These are phyloP conservation scores for Auriculariales sp. DNA, from an alignment of 768 basidiomycete species.

Conservation along the genomic window DNA sequence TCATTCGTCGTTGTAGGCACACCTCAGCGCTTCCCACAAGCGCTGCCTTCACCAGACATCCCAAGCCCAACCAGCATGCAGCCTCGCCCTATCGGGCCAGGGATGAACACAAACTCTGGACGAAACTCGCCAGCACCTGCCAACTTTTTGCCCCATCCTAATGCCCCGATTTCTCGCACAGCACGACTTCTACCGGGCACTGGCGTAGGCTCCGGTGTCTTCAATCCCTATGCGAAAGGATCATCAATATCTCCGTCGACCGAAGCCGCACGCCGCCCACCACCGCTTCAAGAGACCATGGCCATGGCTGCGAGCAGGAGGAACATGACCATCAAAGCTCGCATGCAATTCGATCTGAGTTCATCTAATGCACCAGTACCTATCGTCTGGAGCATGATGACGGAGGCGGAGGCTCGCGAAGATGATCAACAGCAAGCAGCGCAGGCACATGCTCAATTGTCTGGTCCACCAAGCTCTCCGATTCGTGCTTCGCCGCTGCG, in stretches of 20 bases:
- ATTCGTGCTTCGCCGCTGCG: not conserved
- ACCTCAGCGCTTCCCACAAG: not conserved
- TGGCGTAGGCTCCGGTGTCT: not conserved
- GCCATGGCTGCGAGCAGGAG: constrained; percentile 14
- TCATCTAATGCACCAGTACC: constrained; percentile 41
- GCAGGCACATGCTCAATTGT: not conserved
- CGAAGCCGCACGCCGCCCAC: too few species aligned
- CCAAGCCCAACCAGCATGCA: not conserved
- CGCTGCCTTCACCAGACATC: not conserved
- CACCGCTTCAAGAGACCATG: constrained; percentile 13
- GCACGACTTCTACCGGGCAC: not conserved
- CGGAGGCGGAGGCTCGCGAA: not conserved
- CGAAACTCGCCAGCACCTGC: not conserved
- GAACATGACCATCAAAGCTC: constrained; percentile 46
- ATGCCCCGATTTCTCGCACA: constrained; percentile 25
- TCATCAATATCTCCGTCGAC: too few species aligned
- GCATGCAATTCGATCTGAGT: constrained; percentile 35
- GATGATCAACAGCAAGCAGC: not conserved
- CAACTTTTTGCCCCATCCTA: constrained; percentile 38
- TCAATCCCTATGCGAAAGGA: too few species aligned
- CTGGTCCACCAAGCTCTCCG: not conserved
- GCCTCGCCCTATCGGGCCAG: not conserved
- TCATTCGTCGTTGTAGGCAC: not conserved
- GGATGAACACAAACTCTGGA: not conserved
- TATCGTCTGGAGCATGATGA: constrained; percentile 23